Evolutionary conservation across 2,329 filamentous ascomycete species (phyloP), one percentile per base, ranked within the genome.

Genomic region (Escovopsis sp.): DNA sequence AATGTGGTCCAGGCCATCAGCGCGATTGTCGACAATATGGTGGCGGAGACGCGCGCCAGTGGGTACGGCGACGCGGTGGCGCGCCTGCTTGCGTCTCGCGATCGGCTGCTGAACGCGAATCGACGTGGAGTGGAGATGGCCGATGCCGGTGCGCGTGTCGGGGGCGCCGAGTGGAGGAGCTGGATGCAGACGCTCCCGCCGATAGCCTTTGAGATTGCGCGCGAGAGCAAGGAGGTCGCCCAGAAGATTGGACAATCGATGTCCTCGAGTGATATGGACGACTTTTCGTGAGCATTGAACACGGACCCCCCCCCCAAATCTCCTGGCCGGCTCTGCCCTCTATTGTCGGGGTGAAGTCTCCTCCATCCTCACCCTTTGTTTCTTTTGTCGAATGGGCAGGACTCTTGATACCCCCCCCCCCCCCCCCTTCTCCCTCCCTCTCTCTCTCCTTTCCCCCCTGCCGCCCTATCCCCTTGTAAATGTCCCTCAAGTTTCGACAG

Each of bases 171-270:
- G 48, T 78, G 74, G 74, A 68, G 68, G 47, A 67, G 70, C 53
- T 80, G 81, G 67, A 80, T 73, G 42, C 78, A 81, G 57, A 79
- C 75, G 25, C 64, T 94, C 39, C 84, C 84, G 10, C 84, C 84
- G 2, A 78, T 91, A 50, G 84, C 84, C n/a, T 93, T 93, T 60
- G 82, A 86, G 60, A 81, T 89, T 55, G 85, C 83, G 7, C 72
- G 82, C 45, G 82, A 87, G 60, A 83, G 81, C 40, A 91, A 89
- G 66, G 84, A 84, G 56, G 64, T 85, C 45, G 59, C 60, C 20
- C 63, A 68, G 48, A 56, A 57, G n/a, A 57, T 70, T 10, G 65
- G 63, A 42, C 56, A 57, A 50, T 49, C 66, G 41, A 56, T 54
- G 24, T 47, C 43, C 37, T 43, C 50, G 29, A 44, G 49, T 40